Evolutionary conservation across 2,329 filamentous ascomycete genomes (phyloP).

Genomic region (Phialophora verrucosa): DNA sequence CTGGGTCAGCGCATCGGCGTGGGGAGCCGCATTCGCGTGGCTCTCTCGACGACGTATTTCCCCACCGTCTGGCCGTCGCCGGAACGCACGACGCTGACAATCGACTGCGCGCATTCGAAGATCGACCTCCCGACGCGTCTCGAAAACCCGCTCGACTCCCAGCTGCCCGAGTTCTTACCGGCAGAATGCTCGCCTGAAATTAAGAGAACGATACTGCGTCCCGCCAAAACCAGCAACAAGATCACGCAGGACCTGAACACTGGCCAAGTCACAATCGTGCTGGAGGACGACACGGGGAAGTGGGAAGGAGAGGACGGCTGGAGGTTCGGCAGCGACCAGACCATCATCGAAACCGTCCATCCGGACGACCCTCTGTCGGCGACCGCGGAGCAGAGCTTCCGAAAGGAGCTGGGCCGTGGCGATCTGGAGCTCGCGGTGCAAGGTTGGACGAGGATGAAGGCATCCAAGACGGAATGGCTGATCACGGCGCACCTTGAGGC

Average conservation of each 20-base stretch:
- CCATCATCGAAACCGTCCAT: constrained; percentile 19
- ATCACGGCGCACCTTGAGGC: no score
- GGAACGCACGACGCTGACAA: constrained; percentile 20
- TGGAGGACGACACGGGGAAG: background rate
- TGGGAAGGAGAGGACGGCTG: constrained; percentile 12
- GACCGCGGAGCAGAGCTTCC: constrained; percentile 19
- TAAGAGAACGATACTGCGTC: no score
- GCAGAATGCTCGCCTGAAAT: no score
- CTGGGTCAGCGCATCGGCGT: no score
- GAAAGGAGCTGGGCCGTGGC: constrained; percentile 23
- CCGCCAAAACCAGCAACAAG: no score
- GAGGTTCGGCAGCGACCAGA: constrained; percentile 24
- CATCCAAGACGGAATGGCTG: no score
- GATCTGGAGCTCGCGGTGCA: no score
- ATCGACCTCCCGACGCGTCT: background rate
- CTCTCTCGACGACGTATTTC: constrained; percentile 25
- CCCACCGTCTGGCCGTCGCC: constrained; percentile 28
- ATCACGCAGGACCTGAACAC: no score
- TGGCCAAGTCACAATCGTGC: constrained; percentile 5
- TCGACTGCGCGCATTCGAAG: constrained; percentile 21
- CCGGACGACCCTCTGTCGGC: constrained; percentile 26
- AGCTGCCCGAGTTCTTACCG: no score
- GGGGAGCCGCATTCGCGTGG: constrained; percentile 10
- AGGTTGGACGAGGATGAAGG: no score
- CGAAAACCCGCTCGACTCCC: no score